Evolutionary conservation across 169 alveolate species (phyloP), one percentile per base, ranked within the genome.

Genomic region (Plasmodium gonderi): DNA sequence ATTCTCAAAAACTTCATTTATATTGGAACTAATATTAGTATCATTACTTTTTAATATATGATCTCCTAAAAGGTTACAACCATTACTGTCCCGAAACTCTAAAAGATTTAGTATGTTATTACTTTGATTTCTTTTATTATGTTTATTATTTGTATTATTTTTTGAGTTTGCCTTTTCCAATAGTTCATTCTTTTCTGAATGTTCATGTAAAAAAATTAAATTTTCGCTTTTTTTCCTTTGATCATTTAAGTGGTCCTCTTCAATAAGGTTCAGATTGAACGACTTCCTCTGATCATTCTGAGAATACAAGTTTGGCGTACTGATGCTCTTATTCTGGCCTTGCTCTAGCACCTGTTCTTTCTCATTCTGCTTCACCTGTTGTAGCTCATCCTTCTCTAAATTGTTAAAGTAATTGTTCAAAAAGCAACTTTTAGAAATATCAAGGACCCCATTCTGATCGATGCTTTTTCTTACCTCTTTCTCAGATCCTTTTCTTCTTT

Each of bases 351-450:
- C n/a, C n/a, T n/a, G n/a, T n/a, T n/a, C n/a, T n/a, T n/a, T n/a
- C n/a, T n/a, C n/a, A n/a, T n/a, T n/a, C n/a, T n/a, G n/a, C n/a
- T n/a, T n/a, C n/a, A n/a, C n/a, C n/a, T n/a, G 65, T 17, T 75
- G 31, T 33, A n/a, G n/a, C 12, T 1, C 9, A 12, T 72, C 83
- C 9, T 51, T 69, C 38, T 83, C 65, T 64, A 83, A 83, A 60
- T 51, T 83, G 31, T 83, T 83, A 47, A 83, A 83, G 60, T 74
- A 83, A 72, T 72, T 49, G 64, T 83, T 83, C 60, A 83, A 76
- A 60, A 83, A 83, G 29, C 68, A 69, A 36, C 45, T 83, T 64
- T 83, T 83, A n/a, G 92, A 83, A 45, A 83, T 83, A 76, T 83
- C 92, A 0, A 83, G 75, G 33, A 72, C 5, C 5, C 47, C 54